phyloP scores from a whole-genome alignment of 371 early-diverging fungal species.

The Homolaphlyctis polyrhiza region DNA sequence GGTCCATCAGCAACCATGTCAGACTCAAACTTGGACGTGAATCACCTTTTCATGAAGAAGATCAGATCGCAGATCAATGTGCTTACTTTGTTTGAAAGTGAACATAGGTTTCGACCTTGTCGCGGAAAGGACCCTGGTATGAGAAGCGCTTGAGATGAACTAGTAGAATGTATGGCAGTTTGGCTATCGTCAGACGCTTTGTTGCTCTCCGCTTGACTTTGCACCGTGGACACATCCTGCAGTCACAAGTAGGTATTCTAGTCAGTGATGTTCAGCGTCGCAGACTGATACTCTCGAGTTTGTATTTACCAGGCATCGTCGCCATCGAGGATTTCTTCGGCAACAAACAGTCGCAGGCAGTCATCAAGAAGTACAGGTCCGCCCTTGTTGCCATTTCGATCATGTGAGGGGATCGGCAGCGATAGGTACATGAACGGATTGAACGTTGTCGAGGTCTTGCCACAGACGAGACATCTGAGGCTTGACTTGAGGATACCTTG shows the following conservation, averaged over 20 bases:
- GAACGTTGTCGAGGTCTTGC: conserved; percentile 82
- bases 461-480: conserved; percentile 78
- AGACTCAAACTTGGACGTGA: too few species aligned
- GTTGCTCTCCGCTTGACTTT: conserved; percentile 63
- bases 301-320: conserved; percentile 73
- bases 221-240: conserved; percentile 77
- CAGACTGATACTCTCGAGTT: background rate
- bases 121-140: conserved; percentile 86
- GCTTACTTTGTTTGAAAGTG: conserved; percentile 70
- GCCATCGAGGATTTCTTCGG: conserved; percentile 79
- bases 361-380: conserved; percentile 55
- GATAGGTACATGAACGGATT: conserved; percentile 90
- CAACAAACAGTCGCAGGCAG: conserved; percentile 80
- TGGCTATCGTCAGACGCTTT: conserved; percentile 72
- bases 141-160: conserved; percentile 93
- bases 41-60: too few species aligned
- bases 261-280: background rate
- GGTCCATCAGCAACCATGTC: background rate
- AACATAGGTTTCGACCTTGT: conserved; percentile 86
- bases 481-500: conserved; percentile 81
- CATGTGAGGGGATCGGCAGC: conserved; percentile 73
- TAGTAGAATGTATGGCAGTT: conserved; percentile 80
- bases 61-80: background rate
- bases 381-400: conserved; percentile 21
- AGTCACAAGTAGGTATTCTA: background rate